Percentiles rank a stretch among this genome's conserved stretches.
phyloP scores from a whole-genome alignment of 257 asterid species.

The Petunia axillaris region DNA sequence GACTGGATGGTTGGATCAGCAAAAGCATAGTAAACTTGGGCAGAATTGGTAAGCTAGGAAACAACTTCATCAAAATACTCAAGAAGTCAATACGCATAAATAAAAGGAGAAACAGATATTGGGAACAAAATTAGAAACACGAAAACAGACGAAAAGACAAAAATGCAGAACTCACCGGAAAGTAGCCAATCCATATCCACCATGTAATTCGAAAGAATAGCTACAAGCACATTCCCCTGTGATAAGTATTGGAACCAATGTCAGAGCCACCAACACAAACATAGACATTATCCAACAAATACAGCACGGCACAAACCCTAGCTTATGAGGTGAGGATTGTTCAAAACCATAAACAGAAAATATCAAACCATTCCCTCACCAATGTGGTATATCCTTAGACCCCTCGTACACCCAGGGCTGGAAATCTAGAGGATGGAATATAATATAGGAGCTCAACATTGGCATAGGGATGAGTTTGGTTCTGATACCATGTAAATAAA shows the following conservation, averaged over 20 bases:
- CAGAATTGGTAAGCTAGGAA: background rate
- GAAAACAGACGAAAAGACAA: background rate
- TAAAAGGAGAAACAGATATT: background rate
- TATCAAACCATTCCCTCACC: background rate
- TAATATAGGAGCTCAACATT: background rate
- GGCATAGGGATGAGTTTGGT: background rate
- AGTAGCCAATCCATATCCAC: constrained; percentile 96
- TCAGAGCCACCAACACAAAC: background rate
- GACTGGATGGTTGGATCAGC: background rate
- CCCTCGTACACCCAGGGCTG: background rate
- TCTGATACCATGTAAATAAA: background rate
- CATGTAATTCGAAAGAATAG: constrained; percentile 94
- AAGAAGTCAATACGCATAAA: constrained; percentile 18
- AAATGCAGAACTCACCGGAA: constrained; percentile 60
- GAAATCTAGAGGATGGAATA: background rate
- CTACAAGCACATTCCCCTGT: constrained; percentile 78
- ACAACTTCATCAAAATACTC: background rate
- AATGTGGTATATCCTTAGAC: background rate
- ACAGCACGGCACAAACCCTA: background rate
- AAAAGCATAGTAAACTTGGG: background rate
- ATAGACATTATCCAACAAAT: background rate
- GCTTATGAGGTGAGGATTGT: background rate
- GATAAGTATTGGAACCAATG: background rate
- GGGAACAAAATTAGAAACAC: constrained; percentile 22
- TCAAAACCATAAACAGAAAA: background rate